Base-by-base conservation (phyloP, 2,329 filamentous ascomycete species). In the Ilyonectria robusta region DNA sequence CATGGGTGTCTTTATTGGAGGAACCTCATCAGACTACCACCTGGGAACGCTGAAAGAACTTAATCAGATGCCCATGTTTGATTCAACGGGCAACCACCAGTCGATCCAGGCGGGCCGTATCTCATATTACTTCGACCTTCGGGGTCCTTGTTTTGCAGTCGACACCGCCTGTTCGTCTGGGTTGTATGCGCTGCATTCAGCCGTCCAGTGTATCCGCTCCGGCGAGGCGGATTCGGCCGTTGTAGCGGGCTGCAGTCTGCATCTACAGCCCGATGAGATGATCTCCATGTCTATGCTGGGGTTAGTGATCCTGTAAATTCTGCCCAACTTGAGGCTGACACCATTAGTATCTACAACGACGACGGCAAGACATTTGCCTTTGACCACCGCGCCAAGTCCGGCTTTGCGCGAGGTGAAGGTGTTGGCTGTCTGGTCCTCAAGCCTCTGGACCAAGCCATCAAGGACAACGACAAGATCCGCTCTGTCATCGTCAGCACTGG, bases 1-100 rank as follows among this genome's bases (percentile, higher is more conserved):
- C 48, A 83, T 85, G 29, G 85, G 84, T 15, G 85, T 87, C 9
- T 87, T 86, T 66, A 76, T 87, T 8, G 86, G 85, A 7, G 82
- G 82, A 11, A 81, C 80, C 4, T 81, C 84, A 26, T 82, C 84
- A 2, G 85, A 87, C 70, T 87, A 87, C 68, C 81, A 84, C 69
- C 81, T 81, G 3, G 81, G 83, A 48, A 71, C 83, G 4, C 82
- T 84, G 54, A 77, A 82, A 47, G 85, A 87, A 67, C 73, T 81
- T 3, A 81, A 84, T 62, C 83, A 82, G 3, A 81, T 85, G 51
- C 84, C 85, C 37, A 86, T 86, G 82, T 85, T 86, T 65, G 84
- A 86, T 68, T 84, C 84, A 26, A 87, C 85, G 31, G 84, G 85
- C 79, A 78, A 78, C 66, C 84, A 84, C 47, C 82, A 84, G 71